Conservation (phyloP, 1,139 yeast genomes). For the Sporopachydermia cereana region DNA sequence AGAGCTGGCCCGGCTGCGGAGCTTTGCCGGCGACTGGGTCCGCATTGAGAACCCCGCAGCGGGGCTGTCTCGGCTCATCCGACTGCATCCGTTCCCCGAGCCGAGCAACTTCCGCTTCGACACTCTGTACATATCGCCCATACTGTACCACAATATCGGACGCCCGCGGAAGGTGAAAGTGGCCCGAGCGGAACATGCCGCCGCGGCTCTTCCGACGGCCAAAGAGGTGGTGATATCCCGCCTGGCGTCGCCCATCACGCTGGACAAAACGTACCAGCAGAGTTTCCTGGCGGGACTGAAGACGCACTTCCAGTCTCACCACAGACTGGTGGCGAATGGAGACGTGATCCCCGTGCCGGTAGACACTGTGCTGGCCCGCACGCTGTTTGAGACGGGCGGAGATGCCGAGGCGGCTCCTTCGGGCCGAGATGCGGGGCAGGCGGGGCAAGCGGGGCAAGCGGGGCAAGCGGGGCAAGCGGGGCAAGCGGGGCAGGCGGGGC, state of each 20-base stretch:
- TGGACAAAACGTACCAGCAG: slow-evolving; percentile 55
- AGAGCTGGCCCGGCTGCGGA: slow-evolving; percentile 44
- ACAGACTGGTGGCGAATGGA: slow-evolving; percentile 46
- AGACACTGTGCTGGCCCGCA: slow-evolving; percentile 56
- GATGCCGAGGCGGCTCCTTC: slow-evolving; percentile 17
- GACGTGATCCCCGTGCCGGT: slow-evolving; percentile 71
- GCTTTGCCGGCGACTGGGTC: slow-evolving; percentile 61
- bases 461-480: slow-evolving; percentile 10
- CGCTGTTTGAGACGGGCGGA: slow-evolving; percentile 33
- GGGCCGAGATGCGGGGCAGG: too few species aligned
- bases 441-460: slow-evolving; percentile 14
- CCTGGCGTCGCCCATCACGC: slow-evolving; percentile 57
- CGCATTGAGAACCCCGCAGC: slow-evolving; percentile 16
- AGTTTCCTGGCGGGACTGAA: slow-evolving; percentile 54
- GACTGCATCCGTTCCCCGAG: slow-evolving; percentile 50
- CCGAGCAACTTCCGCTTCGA: slow-evolving; percentile 38
- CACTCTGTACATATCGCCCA: slow-evolving; percentile 49
- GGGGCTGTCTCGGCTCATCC: slow-evolving; percentile 26
- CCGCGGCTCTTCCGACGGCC: slow-evolving; percentile 26
- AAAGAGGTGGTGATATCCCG: slow-evolving; percentile 49
- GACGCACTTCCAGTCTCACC: slow-evolving; percentile 43
- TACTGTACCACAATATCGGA: slow-evolving; percentile 42
- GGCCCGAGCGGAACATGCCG: slow-evolving; percentile 7
- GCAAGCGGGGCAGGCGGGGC: slow-evolving; percentile 12
- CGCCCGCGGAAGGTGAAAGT: slow-evolving; percentile 14